Percentiles rank a stretch among this genome's conserved stretches.
phyloP scores from a whole-genome alignment of 768 basidiomycete genomes.

The Cystobasidium tubakii region DNA sequence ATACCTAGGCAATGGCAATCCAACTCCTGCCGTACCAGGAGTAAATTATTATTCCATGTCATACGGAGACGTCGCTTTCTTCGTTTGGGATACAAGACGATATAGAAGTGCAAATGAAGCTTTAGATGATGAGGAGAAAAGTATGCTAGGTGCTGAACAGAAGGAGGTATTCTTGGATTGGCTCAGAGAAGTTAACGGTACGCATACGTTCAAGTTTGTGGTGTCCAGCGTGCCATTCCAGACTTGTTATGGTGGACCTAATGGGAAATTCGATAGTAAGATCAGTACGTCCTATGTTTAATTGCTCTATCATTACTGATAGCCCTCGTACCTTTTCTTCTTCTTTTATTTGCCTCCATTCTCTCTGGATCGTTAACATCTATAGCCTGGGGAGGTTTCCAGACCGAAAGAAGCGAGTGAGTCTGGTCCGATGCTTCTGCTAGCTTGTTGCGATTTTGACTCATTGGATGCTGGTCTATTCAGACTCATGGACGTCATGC shows the following conservation, averaged over 20 bases:
- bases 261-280: constrained; percentile 35
- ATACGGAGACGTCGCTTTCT: constrained; percentile 65
- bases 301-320: neutral
- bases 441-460: no score
- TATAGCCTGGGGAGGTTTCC: constrained; percentile 61
- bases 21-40: constrained; percentile 20
- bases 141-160: constrained; percentile 68
- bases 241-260: constrained; percentile 57
- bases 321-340: neutral
- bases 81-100: constrained; percentile 68
- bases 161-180: constrained; percentile 60
- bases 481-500: constrained; percentile 57
- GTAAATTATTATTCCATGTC: constrained; percentile 55
- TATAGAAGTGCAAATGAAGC: constrained; percentile 54
- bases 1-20: constrained; percentile 59
- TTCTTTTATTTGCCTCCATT: neutral
- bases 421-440: neutral
- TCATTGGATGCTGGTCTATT: neutral
- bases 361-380: neutral
- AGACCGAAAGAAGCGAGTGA: constrained; percentile 56
- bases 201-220: constrained; percentile 71
- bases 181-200: constrained; percentile 64
- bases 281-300: constrained; percentile 8
- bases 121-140: constrained; percentile 52
- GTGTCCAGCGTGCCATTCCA: constrained; percentile 70